These are phyloP conservation scores for Mycena indigotica DNA, from an alignment of 768 basidiomycete genomes.

Conservation along the genomic window DNA sequence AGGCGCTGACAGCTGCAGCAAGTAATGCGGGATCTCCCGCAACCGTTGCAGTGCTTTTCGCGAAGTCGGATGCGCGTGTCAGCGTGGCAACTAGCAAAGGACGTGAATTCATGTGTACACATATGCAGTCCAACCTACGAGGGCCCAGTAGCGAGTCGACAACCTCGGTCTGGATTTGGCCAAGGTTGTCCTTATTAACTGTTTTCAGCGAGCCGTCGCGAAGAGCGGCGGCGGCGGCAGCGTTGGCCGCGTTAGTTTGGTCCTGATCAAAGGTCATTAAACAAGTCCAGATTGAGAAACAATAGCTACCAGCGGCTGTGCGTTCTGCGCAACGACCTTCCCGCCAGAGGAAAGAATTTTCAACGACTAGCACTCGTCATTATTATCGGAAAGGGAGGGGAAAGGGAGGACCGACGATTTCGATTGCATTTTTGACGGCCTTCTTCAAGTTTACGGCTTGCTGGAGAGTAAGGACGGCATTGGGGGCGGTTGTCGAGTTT, in stretches of 20 bases:
- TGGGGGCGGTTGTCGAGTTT: slow-evolving; percentile 23
- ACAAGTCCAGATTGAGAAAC: no score
- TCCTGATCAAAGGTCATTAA: no score
- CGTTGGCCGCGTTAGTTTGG: slow-evolving; percentile 22
- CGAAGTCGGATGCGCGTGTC: not conserved
- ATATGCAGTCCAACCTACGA: slow-evolving; percentile 21
- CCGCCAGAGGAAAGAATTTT: slow-evolving; percentile 14
- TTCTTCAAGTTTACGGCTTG: slow-evolving; percentile 28
- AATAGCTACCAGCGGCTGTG: not conserved
- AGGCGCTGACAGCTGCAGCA: not conserved
- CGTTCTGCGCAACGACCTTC: slow-evolving; percentile 7
- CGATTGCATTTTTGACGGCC: slow-evolving; percentile 25
- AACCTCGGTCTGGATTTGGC: slow-evolving; percentile 21
- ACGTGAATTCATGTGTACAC: no score
- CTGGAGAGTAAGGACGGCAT: slow-evolving; percentile 21
- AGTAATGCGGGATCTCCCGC: not conserved
- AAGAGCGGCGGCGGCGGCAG: slow-evolving; percentile 19
- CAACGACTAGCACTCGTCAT: no score
- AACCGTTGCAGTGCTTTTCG: not conserved
- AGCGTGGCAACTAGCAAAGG: not conserved
- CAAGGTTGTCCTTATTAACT: slow-evolving; percentile 28
- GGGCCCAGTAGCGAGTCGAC: slow-evolving; percentile 26
- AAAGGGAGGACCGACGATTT: slow-evolving; percentile 6
- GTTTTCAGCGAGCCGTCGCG: slow-evolving; percentile 20
- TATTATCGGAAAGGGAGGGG: no score